Base-by-base conservation (phyloP, 495 filamentous ascomycete genomes). In the Cercophora sp. region DNA sequence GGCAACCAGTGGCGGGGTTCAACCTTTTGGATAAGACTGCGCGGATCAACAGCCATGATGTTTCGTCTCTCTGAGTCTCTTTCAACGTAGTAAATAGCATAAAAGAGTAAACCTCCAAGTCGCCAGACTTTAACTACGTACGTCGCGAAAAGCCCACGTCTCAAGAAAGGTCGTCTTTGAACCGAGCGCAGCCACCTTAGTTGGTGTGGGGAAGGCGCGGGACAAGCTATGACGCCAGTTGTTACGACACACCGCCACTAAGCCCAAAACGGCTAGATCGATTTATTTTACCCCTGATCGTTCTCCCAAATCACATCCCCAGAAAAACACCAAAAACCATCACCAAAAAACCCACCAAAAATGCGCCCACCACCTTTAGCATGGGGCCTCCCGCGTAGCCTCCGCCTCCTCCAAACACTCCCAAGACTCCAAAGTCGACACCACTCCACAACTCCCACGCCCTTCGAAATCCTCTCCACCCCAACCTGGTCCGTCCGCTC, bases 401-500 rank as follows among this genome's bases (percentile, higher is more conserved):
- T 35, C 46, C 18, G 16, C 24, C 25, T 5, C 24, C 51, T 41
- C 52, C 41, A 43, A 22, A 19, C 23, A n/a, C 4, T 8, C 27
- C 35, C 19, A 10, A 36, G 8, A 25, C n/a, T 20, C 35, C 10
- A 22, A 46, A 32, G 34, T 32, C 44, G 18, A 13, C 22, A 29
- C 22, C 40, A 15, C 31, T 22, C 46, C 25, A 16, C 51, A 56
- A 34, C 56, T 6, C 55, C 47, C 22, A 56, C 36, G 50, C 32
- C 46, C 6, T 52, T 53, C 15, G 18, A 51, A 50, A 35, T 92
- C 32, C 79, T 96, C 36, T 78, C 81, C 10, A 75, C 77, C 32
- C 89, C 90, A 11, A 84, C 78, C 55, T 96, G 91, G 91, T 96
- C 92, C 29, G 87, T 96, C 52, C 77, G 80, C 20, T 84, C 86